Evolutionary conservation across 805 yeast species (phyloP), one percentile per base, ranked within the genome.

Genomic region (Starmerella ratchasimensis): DNA sequence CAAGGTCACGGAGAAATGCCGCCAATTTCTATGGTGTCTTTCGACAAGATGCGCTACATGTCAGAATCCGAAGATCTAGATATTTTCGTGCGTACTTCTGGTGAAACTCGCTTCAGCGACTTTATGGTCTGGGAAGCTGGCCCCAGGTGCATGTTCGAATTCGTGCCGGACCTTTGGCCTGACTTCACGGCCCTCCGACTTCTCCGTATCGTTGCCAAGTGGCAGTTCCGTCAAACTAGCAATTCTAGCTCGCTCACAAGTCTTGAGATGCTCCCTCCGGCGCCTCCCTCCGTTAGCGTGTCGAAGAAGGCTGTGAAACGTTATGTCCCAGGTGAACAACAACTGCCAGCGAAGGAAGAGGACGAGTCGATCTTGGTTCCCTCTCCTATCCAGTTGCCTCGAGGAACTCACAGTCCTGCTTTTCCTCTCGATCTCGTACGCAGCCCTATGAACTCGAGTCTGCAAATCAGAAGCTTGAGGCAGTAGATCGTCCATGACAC

Each of bases 131-230:
- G 97, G 97, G 95, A 88, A 37, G 41, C 64, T 37, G 71, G 67
- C 29, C 19, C 38, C 15, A 68, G 69, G 32, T 79, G 86, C 47
- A 67, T 70, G 11, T 65, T 88, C 8, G 93, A 82, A 47, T 71
- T 88, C 43, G 58, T 75, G n/a, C 76, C 78, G 37, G 68, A 75
- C 28, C 61, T 84, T 41, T 88, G 98, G 98, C 98, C 98, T 1
- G 93, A 82, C 39, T 78, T 88, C 48, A 64, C 72, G 17, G 79
- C 86, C 1, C 61, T 75, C 60, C 67, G 72, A 47, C 72, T 88
- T 72, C 67, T 74, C 38, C 72, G 76, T 69, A 69, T 83, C 18
- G 60, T 90, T 35, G 60, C 82, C 28, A 73, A 74, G 51, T 88
- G 84, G 80, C 71, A 86, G 18, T 33, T 40, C 33, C 36, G 38